Base-by-base conservation (phyloP, 768 basidiomycete genomes). In the Tylopilus sp. region DNA sequence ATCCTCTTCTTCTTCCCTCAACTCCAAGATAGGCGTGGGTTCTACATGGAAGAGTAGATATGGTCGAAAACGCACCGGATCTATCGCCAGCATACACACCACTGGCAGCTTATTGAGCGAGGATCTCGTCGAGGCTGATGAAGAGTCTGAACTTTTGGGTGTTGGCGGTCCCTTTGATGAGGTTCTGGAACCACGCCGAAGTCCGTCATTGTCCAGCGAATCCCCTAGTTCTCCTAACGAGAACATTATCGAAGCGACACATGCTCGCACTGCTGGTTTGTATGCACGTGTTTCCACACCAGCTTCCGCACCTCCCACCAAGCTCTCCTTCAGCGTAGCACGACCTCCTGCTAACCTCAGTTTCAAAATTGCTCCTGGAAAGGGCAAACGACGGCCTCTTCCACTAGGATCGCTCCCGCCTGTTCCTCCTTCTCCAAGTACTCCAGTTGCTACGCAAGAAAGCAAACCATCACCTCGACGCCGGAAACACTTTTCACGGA, bases 61-160 rank as follows among this genome's bases (percentile, higher is more conserved):
- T 60, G 78, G 75, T 35, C 83, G 87, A 56, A 86, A 83, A 63
- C 85, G 89, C 40, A 77, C 86, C 8, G 86, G 79, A 2, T 91
- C 89, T 15, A 75, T 84, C 40, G 83, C 86, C n/a, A 90, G 87
- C 61, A 81, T 78, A 61, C 72, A 71, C 56, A 88, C 87, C 1
- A 76, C 68, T 35, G 79, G 79, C 59, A 91, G 89, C 64, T 71
- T 86, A 38, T 65, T 89, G 39, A 91, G 88, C 62, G 89, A 91
- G 65, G 77, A 91, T 47, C 79, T 91, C 9, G 80, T 91, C 10
- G 90, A 91, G 61, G 87, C 87, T 56, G 88, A 90, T 20, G 89
- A 91, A 64, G 88, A 91, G 63, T 70, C 79, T 43, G 85, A 83
- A 51, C 71, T 90, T 1, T 75, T 90, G 38, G 85, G 85, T 40